Conservation (phyloP, 2,329 filamentous ascomycete species). For the Hymenotorrendiella dingleyae region DNA sequence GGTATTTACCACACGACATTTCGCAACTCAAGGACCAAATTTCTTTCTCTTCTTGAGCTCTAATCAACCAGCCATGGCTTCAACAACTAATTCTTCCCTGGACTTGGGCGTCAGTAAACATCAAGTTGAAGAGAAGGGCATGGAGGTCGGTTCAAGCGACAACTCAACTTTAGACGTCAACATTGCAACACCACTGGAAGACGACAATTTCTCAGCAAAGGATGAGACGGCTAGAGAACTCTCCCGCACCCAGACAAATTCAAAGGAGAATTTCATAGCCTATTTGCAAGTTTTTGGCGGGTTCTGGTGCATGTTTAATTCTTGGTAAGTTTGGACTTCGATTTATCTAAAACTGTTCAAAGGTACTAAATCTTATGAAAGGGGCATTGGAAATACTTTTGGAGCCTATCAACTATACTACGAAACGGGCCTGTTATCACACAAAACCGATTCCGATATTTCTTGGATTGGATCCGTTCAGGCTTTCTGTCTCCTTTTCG, state of each 20-base stretch:
- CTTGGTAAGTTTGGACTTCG: slow-evolving; percentile 36
- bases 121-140: too few species aligned
- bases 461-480: slow-evolving; percentile 47
- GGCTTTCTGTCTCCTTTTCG: slow-evolving; percentile 36
- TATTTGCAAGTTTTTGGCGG: slow-evolving; percentile 3
- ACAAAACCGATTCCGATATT: slow-evolving; percentile 32
- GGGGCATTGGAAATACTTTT: slow-evolving; percentile 24
- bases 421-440: slow-evolving; percentile 30
- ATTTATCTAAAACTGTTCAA: background rate
- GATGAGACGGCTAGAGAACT: background rate
- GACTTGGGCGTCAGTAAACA: too few species aligned
- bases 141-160: too few species aligned
- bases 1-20: too few species aligned
- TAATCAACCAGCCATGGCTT: too few species aligned
- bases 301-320: slow-evolving; percentile 21
- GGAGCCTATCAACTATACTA: slow-evolving; percentile 40
- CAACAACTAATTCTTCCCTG: too few species aligned
- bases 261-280: background rate
- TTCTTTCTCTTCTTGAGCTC: too few species aligned
- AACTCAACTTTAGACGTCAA: too few species aligned
- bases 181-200: too few species aligned
- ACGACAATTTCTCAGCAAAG: background rate
- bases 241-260: too few species aligned
- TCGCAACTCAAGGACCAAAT: too few species aligned
- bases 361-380: slow-evolving; percentile 2